These are phyloP conservation scores for Puccinellia tenuiflora DNA, from an alignment of 176 grass and related monocot genomes.

Conservation along the genomic window DNA sequence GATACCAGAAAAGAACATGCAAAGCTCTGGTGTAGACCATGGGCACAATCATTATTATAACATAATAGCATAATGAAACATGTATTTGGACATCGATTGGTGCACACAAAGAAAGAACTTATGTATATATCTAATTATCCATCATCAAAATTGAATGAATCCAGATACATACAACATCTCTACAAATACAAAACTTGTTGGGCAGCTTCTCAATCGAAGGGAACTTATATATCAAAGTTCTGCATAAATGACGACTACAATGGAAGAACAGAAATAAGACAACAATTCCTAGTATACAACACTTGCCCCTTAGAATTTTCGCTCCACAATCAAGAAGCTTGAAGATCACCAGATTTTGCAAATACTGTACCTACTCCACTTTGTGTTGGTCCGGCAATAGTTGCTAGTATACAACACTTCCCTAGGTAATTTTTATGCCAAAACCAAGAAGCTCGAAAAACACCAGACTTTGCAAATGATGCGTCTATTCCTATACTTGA, in stretches of 20 bases:
- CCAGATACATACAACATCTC: slow-evolving; percentile 9
- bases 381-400: not conserved
- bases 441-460: not conserved
- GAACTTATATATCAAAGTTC: not conserved
- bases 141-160: slow-evolving; percentile 21
- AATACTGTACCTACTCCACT: not conserved
- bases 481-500: not conserved
- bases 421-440: not conserved
- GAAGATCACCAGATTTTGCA: slow-evolving; percentile 7
- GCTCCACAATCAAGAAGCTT: not conserved
- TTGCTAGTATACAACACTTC: slow-evolving; percentile 6
- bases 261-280: slow-evolving; percentile 1
- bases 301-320: not conserved
- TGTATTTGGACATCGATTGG: not conserved
- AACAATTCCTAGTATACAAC: slow-evolving; percentile 27
- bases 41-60: no score
- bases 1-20: no score
- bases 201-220: not conserved
- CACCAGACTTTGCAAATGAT: slow-evolving; percentile 5
- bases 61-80: no score
- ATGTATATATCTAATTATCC: not conserved
- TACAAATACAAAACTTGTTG: not conserved
- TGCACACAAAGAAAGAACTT: not conserved
- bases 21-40: no score
- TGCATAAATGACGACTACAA: not conserved